Evolutionary conservation across 352 stramenopile species (phyloP).

Genomic region (Pythium diclinum): DNA sequence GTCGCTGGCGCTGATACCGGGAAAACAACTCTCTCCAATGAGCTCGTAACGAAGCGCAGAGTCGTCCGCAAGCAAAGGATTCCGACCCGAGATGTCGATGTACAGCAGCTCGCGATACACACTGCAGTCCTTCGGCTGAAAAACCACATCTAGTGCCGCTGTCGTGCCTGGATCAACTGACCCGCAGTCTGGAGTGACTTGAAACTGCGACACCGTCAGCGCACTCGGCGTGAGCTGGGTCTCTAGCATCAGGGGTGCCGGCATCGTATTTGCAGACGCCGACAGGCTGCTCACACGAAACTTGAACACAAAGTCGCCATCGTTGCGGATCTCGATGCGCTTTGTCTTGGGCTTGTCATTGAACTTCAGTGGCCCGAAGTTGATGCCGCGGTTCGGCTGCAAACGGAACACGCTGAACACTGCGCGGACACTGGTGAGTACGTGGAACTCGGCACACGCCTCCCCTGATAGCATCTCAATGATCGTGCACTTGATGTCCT

Average conservation of each 20-base stretch:
- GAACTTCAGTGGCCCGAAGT: slow-evolving; percentile 92
- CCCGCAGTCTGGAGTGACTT: slow-evolving; percentile 68
- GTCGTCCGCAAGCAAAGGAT: slow-evolving; percentile 32
- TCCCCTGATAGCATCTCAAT: slow-evolving; percentile 91
- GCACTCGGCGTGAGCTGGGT: slow-evolving; percentile 32
- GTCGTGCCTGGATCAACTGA: slow-evolving; percentile 83
- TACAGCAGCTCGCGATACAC: slow-evolving; percentile 70
- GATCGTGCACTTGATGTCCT: slow-evolving; percentile 91
- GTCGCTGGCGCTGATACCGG: slow-evolving; percentile 86
- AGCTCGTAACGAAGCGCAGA: slow-evolving; percentile 81
- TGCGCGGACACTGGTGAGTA: slow-evolving; percentile 68
- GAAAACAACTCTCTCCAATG: slow-evolving; percentile 91
- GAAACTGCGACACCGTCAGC: slow-evolving; percentile 77
- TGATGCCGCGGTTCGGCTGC: slow-evolving; percentile 88
- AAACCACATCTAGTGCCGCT: slow-evolving; percentile 67
- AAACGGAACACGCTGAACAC: slow-evolving; percentile 88
- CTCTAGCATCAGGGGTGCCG: slow-evolving; percentile 34
- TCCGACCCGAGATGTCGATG: slow-evolving; percentile 77
- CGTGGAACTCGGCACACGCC: slow-evolving; percentile 83
- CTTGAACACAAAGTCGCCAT: slow-evolving; percentile 92
- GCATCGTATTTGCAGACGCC: background rate
- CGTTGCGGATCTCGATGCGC: slow-evolving; percentile 90
- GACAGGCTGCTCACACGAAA: slow-evolving; percentile 52
- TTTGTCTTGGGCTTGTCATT: slow-evolving; percentile 75
- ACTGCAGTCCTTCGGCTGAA: slow-evolving; percentile 71